Conservation (phyloP, 495 filamentous ascomycete species). For the Mytilinidion resinicola region DNA sequence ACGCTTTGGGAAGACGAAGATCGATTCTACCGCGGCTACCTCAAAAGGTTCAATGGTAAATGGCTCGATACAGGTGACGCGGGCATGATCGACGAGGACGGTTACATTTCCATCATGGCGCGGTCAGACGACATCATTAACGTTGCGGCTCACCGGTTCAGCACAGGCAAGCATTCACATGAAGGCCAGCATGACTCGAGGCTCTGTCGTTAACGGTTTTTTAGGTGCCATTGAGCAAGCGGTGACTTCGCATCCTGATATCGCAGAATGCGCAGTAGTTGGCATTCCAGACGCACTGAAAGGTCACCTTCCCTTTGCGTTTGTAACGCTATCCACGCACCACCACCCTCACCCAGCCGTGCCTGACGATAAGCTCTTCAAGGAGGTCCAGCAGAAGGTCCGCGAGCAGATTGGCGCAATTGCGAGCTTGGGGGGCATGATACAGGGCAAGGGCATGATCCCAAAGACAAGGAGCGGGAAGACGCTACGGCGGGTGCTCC, state of each 20-base stretch:
- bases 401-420: conserved; percentile 85
- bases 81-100: conserved; percentile 73
- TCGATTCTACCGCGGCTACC: conserved; percentile 72
- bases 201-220: background rate
- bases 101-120: conserved; percentile 82
- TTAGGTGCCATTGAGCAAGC: conserved; percentile 81
- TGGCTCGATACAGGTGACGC: conserved; percentile 91
- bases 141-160: conserved; percentile 87
- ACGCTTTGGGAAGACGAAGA: conserved; percentile 80
- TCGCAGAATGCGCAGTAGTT: conserved; percentile 79
- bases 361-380: conserved; percentile 48
- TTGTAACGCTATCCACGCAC: conserved; percentile 55
- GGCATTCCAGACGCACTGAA: conserved; percentile 80
- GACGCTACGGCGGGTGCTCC: conserved; percentile 71
- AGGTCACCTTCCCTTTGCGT: conserved; percentile 86
- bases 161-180: conserved; percentile 56
- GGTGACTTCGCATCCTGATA: conserved; percentile 67
- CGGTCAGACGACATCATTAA: conserved; percentile 91
- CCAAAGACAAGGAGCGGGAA: conserved; percentile 87
- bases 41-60: conserved; percentile 68
- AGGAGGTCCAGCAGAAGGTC: conserved; percentile 56
- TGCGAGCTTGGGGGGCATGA: conserved; percentile 74
- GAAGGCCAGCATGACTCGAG: background rate
- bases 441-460: conserved; percentile 81
- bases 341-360: conserved; percentile 43